Evolutionary conservation across 148 eudicot genomes (phyloP).

Genomic region (Euryodendron excelsum): DNA sequence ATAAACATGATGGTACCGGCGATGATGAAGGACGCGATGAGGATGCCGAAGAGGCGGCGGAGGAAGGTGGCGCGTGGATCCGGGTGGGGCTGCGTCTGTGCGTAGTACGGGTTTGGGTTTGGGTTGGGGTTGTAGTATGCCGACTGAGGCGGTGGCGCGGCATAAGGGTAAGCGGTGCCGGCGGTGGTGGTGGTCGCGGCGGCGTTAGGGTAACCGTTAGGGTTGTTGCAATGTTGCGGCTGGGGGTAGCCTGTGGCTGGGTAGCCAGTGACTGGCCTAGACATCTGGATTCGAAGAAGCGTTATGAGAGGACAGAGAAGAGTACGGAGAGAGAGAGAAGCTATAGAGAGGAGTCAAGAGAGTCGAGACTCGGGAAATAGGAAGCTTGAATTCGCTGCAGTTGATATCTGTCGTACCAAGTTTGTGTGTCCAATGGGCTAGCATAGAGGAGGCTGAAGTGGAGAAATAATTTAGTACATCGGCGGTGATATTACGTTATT

Average conservation of each 20-base stretch:
- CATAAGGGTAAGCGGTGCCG: slow-evolving; percentile 41
- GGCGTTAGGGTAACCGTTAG: slow-evolving; percentile 38
- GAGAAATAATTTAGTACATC: too few relatives aligned
- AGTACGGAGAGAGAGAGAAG: too few relatives aligned
- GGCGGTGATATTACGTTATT: too few relatives aligned
- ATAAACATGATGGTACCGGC: slow-evolving; percentile 52
- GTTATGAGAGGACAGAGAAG: too few relatives aligned
- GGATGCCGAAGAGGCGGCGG: slow-evolving; percentile 57
- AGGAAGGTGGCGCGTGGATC: slow-evolving; percentile 47
- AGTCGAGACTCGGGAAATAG: too few relatives aligned
- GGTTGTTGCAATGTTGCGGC: slow-evolving; percentile 10
- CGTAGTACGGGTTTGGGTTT: slow-evolving; percentile 20
- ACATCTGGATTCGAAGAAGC: too few relatives aligned
- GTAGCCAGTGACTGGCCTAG: slow-evolving; percentile 33
- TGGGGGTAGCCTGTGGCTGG: slow-evolving; percentile 12
- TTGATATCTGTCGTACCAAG: too few relatives aligned
- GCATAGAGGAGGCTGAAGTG: too few relatives aligned
- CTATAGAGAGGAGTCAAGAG: too few relatives aligned
- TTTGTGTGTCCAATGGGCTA: too few relatives aligned
- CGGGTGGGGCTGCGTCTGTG: neutral
- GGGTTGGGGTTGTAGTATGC: slow-evolving; percentile 38
- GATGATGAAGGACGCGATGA: slow-evolving; percentile 51
- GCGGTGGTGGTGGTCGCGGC: too few relatives aligned
- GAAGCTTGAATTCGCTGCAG: too few relatives aligned
- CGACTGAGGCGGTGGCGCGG: slow-evolving; percentile 33